Evolutionary conservation across 352 stramenopile genomes (phyloP).

Genomic region (Phytophthora uliginosa): DNA sequence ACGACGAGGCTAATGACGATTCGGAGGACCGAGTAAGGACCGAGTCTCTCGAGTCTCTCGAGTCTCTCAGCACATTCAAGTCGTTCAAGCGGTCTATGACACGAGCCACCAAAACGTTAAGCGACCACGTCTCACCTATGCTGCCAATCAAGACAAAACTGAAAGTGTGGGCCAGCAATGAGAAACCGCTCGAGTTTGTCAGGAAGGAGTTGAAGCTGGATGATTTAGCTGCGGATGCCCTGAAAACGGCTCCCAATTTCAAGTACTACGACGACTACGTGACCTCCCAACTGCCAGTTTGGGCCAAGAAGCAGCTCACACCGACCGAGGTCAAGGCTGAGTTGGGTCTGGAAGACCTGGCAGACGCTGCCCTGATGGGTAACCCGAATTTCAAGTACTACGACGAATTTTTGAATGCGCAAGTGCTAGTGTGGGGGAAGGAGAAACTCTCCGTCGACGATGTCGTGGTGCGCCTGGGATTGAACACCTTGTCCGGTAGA

Average conservation of each 20-base stretch:
- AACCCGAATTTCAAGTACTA: constrained; percentile 26
- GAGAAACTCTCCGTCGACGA: neutral
- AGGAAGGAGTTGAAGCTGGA: constrained; percentile 9
- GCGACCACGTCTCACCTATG: constrained; percentile 11
- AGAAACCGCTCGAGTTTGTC: constrained; percentile 14
- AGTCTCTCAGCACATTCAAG: constrained; percentile 16
- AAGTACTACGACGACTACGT: constrained; percentile 27
- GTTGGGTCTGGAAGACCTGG: constrained; percentile 7
- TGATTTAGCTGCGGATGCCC: neutral
- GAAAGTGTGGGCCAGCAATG: constrained; percentile 12
- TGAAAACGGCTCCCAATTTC: neutral
- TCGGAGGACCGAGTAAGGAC: neutral
- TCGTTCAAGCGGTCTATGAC: neutral
- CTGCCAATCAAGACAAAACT: constrained; percentile 10
- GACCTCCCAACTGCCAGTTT: constrained; percentile 22
- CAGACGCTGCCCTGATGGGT: neutral
- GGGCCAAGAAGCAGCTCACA: constrained; percentile 12
- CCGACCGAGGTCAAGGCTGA: constrained; percentile 1
- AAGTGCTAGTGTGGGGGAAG: constrained; percentile 13
- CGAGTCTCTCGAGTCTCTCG: constrained; percentile 2
- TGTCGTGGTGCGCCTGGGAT: neutral
- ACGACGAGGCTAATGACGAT: neutral
- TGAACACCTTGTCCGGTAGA: constrained; percentile 5
- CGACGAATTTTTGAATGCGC: constrained; percentile 6
- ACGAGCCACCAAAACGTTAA: constrained; percentile 1